phyloP scores from a whole-genome alignment of 2,329 filamentous ascomycete species.

The Beauveria medogensis region DNA sequence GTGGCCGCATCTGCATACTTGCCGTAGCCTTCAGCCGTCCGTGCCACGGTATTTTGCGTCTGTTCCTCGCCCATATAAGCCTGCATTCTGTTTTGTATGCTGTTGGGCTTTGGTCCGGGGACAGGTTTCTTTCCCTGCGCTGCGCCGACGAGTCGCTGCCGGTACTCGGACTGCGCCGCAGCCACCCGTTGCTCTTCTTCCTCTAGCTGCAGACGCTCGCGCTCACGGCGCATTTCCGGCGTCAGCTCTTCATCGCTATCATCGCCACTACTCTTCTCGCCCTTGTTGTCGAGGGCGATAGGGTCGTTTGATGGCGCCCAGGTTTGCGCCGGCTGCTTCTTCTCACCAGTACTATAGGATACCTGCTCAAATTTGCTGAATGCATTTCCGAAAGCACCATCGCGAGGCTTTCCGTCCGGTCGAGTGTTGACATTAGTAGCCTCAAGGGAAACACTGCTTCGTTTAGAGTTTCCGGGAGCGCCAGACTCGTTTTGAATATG shows the following conservation, averaged over 20 bases:
- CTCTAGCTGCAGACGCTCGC: conserved; percentile 72
- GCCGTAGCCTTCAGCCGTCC: conserved; percentile 83
- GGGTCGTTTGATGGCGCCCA: neutral
- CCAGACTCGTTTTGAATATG: neutral
- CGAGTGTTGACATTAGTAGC: neutral
- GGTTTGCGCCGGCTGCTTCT: neutral
- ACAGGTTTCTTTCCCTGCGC: conserved; percentile 28
- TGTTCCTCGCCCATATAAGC: conserved; percentile 73
- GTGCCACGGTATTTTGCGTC: conserved; percentile 46
- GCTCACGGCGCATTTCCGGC: conserved; percentile 81
- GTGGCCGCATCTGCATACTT: conserved; percentile 60
- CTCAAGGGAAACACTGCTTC: neutral
- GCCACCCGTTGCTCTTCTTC: conserved; percentile 89
- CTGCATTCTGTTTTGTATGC: conserved; percentile 87
- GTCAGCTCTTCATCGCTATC: conserved; percentile 64
- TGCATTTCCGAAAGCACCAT: conserved; percentile 83
- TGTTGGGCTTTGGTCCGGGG: conserved; percentile 55
- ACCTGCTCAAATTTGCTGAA: conserved; percentile 79
- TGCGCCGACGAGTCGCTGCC: conserved; percentile 57
- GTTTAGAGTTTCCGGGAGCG: neutral
- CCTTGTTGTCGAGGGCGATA: conserved; percentile 30
- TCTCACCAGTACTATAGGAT: conserved; percentile 37
- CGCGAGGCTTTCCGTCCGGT: conserved; percentile 52
- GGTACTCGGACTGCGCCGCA: conserved; percentile 81
- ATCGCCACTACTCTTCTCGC: conserved; percentile 57